These are phyloP conservation scores for Gastrolobium villosum DNA, from an alignment of 306 rosid species.

Conservation along the genomic window DNA sequence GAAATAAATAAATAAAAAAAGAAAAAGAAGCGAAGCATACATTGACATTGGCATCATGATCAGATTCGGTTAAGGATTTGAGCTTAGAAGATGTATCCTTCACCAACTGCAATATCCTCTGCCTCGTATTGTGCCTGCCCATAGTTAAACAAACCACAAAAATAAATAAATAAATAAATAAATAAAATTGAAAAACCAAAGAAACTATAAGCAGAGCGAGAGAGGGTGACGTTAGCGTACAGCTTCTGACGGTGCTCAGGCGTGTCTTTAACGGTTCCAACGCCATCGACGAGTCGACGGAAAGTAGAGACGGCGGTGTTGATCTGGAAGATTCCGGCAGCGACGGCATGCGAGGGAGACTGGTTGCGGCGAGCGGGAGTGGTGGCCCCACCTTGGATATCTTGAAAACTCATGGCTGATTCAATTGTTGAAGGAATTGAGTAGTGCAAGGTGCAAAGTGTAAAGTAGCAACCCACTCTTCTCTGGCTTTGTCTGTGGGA, in stretches of 20 bases:
- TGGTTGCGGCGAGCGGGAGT: constrained; percentile 36
- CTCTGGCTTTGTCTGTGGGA: too few relatives aligned
- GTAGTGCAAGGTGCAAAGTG: too few relatives aligned
- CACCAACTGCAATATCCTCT: constrained; percentile 71
- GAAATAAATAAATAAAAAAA: neutral
- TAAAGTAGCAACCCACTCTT: too few relatives aligned
- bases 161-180: neutral
- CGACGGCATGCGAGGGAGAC: constrained; percentile 70
- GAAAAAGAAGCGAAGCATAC: constrained; percentile 45
- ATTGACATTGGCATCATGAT: constrained; percentile 51
- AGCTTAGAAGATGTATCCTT: constrained; percentile 85
- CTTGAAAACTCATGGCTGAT: constrained; percentile 73
- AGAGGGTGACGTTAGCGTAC: constrained; percentile 51
- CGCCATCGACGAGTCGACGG: constrained; percentile 75
- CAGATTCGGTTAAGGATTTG: constrained; percentile 64
- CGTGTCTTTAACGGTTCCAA: constrained; percentile 82
- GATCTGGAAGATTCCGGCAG: constrained; percentile 86
- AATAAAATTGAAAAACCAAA: neutral
- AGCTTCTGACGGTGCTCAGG: constrained; percentile 75
- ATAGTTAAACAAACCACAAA: neutral
- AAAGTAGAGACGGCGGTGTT: constrained; percentile 79
- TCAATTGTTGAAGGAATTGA: too few relatives aligned
- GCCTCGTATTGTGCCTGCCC: constrained; percentile 73
- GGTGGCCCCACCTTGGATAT: constrained; percentile 52
- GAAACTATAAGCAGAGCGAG: neutral